Evolutionary conservation across 1,284 basidiomycete genomes (phyloP).

Genomic region (Salmacisia buchloeana): DNA sequence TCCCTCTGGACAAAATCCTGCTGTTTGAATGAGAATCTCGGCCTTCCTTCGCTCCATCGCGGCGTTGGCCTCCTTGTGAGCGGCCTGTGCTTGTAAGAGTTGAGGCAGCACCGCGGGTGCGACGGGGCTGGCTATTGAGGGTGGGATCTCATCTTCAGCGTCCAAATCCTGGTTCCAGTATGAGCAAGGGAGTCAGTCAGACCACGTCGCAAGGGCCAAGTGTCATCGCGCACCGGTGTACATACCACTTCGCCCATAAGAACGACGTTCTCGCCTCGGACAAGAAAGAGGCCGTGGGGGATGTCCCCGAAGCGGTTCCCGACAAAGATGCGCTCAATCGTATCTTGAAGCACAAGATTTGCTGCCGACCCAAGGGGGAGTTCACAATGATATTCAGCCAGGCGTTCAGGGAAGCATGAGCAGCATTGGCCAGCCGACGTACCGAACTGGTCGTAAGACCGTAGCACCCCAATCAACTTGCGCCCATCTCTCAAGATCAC

Average conservation of each 20-base stretch:
- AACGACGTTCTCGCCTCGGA: slow-evolving; percentile 97
- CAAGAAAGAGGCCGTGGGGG: slow-evolving; percentile 81
- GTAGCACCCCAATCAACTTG: slow-evolving; percentile 88
- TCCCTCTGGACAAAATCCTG: slow-evolving; percentile 46
- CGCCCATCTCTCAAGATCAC: slow-evolving; percentile 92
- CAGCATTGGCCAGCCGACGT: no score
- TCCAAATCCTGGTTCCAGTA: slow-evolving; percentile 35
- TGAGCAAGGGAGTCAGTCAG: neutral
- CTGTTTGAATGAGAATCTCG: slow-evolving; percentile 32
- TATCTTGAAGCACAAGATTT: slow-evolving; percentile 68
- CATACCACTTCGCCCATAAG: slow-evolving; percentile 91
- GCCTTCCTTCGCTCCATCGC: slow-evolving; percentile 38
- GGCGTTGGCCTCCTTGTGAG: slow-evolving; percentile 34
- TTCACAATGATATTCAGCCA: neutral
- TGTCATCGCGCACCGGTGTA: slow-evolving; percentile 23
- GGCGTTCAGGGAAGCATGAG: no score
- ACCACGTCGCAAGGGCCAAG: neutral
- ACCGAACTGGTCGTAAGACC: slow-evolving; percentile 99
- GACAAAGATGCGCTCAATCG: slow-evolving; percentile 68
- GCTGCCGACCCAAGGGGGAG: slow-evolving; percentile 57
- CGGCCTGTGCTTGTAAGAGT: slow-evolving; percentile 32
- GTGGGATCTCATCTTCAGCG: slow-evolving; percentile 43
- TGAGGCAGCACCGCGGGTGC: slow-evolving; percentile 34
- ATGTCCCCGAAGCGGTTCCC: slow-evolving; percentile 65
- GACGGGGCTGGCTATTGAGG: slow-evolving; percentile 34